These are phyloP conservation scores for Phytopythium cucurbitacearum DNA, from an alignment of 352 stramenopile species.

Conservation along the genomic window DNA sequence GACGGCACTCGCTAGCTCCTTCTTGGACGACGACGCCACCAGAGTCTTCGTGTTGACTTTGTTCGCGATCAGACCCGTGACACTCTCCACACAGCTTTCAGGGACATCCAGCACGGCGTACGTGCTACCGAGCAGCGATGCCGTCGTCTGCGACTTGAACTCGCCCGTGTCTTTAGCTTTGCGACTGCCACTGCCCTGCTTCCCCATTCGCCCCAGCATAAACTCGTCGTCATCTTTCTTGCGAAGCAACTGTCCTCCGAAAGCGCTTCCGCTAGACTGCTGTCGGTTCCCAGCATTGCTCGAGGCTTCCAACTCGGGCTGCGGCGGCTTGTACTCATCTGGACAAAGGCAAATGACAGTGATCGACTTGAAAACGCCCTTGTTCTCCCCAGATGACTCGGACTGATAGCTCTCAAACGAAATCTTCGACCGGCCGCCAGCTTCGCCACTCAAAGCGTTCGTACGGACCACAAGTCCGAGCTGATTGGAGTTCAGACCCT, in stretches of 20 bases:
- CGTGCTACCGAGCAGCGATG: constrained; percentile 50
- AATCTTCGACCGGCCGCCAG: constrained; percentile 33
- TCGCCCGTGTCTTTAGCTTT: constrained; percentile 33
- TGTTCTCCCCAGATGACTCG: constrained; percentile 2
- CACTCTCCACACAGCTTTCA: constrained; percentile 71
- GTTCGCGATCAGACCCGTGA: constrained; percentile 39
- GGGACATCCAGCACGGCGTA: constrained; percentile 74
- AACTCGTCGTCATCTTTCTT: constrained; percentile 51
- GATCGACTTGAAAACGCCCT: constrained; percentile 68
- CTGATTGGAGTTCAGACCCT: constrained; percentile 26
- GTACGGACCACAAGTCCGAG: constrained; percentile 63
- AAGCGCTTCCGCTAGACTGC: not conserved
- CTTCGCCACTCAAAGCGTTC: constrained; percentile 18
- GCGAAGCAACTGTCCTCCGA: constrained; percentile 39
- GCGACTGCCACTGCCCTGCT: constrained; percentile 13
- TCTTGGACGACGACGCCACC: constrained; percentile 56
- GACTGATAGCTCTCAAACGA: constrained; percentile 33
- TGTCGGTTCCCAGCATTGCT: not conserved
- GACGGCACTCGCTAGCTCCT: constrained; percentile 65
- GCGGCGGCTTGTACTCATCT: constrained; percentile 56
- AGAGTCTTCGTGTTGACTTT: constrained; percentile 63
- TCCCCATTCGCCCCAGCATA: constrained; percentile 34
- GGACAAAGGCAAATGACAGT: constrained; percentile 67
- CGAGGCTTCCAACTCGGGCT: constrained; percentile 10
- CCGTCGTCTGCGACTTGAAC: constrained; percentile 49